Evolutionary conservation across 176 grass and related monocot species (phyloP).

Genomic region (Hordeum vulgare): MorexV3_pseudomolecules_assembly NC_058523.1:110420351-110420850

Average conservation of each 20-base stretch:
- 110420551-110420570: conserved; percentile 99
- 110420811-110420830: conserved; percentile 82
- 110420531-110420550: conserved; percentile 54
- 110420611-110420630: not conserved
- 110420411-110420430: not conserved
- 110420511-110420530: conserved; percentile 78
- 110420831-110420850: conserved; percentile 51
- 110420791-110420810: conserved; percentile 71
- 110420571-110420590: conserved; percentile 27
- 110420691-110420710: not conserved
- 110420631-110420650: not conserved
- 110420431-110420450: conserved; percentile 16
- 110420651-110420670: not conserved
- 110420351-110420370: conserved; percentile 66
- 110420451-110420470: conserved; percentile 44
- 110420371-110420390: conserved; percentile 81
- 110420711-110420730: not conserved
- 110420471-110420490: conserved; percentile 57
- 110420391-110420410: conserved; percentile 49
- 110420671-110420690: not conserved
- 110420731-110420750: not conserved
- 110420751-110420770: conserved; percentile 24
- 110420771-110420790: conserved; percentile 98
- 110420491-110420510: conserved; percentile 50
- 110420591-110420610: not conserved